Conservation (phyloP, 2,329 filamentous ascomycete species). For the Nigrograna mackinnonii region DNA sequence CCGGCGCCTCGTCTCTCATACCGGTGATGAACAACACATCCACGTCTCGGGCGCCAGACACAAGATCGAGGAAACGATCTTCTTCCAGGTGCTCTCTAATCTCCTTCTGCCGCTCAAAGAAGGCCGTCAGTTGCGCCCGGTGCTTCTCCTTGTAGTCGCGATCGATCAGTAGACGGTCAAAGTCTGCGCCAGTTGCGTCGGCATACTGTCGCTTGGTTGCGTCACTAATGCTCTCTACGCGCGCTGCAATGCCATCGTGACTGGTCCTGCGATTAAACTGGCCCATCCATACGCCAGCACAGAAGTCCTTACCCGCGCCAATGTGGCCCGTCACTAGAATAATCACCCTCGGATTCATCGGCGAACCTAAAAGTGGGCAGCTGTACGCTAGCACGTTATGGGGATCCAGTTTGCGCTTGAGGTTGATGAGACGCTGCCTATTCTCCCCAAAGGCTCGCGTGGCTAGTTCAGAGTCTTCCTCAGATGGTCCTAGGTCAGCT, state of each 20-base stretch:
- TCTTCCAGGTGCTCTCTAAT: slow-evolving; percentile 52
- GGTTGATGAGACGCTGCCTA: slow-evolving; percentile 48
- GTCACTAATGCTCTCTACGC: slow-evolving; percentile 56
- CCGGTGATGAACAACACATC: slow-evolving; percentile 66
- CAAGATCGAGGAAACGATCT: slow-evolving; percentile 55
- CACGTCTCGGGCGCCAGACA: slow-evolving; percentile 41
- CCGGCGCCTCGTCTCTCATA: slow-evolving; percentile 64
- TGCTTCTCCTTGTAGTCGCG: slow-evolving; percentile 67
- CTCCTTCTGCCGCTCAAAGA: slow-evolving; percentile 52
- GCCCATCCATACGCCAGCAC: slow-evolving; percentile 57
- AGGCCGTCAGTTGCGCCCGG: slow-evolving; percentile 55
- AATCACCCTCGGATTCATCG: slow-evolving; percentile 51
- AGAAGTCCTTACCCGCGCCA: slow-evolving; percentile 64
- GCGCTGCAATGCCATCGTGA: slow-evolving; percentile 39
- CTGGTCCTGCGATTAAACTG: slow-evolving; percentile 31
- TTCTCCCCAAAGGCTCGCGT: slow-evolving; percentile 62
- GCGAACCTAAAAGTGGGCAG: slow-evolving; percentile 55
- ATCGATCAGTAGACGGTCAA: slow-evolving; percentile 53
- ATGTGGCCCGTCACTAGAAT: slow-evolving; percentile 61
- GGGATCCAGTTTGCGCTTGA: slow-evolving; percentile 58
- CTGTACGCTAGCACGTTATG: slow-evolving; percentile 56
- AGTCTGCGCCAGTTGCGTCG: slow-evolving; percentile 50
- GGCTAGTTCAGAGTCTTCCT: slow-evolving; percentile 58
- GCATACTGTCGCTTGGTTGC: slow-evolving; percentile 62
- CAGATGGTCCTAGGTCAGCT: slow-evolving; percentile 66